These are phyloP conservation scores for Pterocarpus macrocarpus DNA, from an alignment of 306 rosid genomes.

Conservation along the genomic window DNA sequence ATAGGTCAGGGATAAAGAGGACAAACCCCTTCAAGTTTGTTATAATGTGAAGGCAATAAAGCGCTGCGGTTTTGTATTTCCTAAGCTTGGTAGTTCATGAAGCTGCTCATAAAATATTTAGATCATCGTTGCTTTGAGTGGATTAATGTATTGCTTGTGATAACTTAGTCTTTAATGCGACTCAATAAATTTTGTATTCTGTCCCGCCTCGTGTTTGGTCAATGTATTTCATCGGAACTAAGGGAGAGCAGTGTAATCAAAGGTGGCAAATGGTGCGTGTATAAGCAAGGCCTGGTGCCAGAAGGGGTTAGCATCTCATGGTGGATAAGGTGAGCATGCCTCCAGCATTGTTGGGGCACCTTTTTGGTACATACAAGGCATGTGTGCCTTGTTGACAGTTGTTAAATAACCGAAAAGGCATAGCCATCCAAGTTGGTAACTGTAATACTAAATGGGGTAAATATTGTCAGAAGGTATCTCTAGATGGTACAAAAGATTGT, in stretches of 20 bases:
- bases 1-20: constrained; percentile 29
- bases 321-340: background rate
- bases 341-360: background rate
- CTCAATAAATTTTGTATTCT: constrained; percentile 3
- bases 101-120: background rate
- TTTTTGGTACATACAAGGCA: constrained; percentile 7
- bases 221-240: background rate
- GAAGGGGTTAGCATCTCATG: background rate
- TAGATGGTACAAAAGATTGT: background rate
- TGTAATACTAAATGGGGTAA: background rate
- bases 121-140: constrained; percentile 22
- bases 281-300: background rate
- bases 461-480: background rate
- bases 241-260: background rate
- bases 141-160: background rate
- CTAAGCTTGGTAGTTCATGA: background rate
- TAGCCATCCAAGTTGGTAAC: constrained; percentile 11
- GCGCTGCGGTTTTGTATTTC: background rate
- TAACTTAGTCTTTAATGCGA: background rate
- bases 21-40: background rate
- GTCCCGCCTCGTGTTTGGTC: background rate
- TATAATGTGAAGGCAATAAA: background rate
- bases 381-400: background rate
- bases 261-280: background rate
- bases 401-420: background rate